phyloP scores from a whole-genome alignment of 768 basidiomycete species.

The Porpolomopsis calyptriformis region DNA sequence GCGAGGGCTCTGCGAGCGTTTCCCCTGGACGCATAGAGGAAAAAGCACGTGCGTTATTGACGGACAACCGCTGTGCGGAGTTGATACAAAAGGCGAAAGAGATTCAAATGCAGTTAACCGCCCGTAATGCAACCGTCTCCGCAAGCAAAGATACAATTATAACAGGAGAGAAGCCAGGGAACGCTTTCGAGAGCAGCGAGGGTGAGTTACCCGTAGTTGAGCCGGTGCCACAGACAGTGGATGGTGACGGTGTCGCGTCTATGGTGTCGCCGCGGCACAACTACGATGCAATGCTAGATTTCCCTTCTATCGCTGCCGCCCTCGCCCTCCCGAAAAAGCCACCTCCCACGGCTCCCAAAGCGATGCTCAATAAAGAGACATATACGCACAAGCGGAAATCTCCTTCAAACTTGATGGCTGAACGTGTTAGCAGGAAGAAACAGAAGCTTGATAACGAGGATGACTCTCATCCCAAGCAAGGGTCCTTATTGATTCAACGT shows the following conservation, averaged over 20 bases:
- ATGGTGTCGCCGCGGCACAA: too few species aligned
- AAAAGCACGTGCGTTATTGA: neutral
- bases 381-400: neutral
- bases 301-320: neutral
- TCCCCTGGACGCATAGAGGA: neutral
- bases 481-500: neutral
- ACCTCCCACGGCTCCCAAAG: neutral
- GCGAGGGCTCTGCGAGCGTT: neutral
- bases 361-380: neutral
- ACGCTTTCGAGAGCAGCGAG: too few species aligned
- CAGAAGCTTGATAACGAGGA: neutral
- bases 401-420: neutral
- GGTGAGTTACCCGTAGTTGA: too few species aligned
- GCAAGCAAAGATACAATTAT: neutral
- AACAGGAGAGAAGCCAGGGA: neutral
- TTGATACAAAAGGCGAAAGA: conserved; percentile 1
- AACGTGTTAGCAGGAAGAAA: neutral
- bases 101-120: neutral
- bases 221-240: too few species aligned
- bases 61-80: conserved; percentile 1
- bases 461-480: conserved; percentile 3
- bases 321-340: neutral
- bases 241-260: neutral
- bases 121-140: neutral
- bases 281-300: too few species aligned